These are phyloP conservation scores for Quercus aquifolioides DNA, from an alignment of 306 rosid species.

Conservation along the genomic window DNA sequence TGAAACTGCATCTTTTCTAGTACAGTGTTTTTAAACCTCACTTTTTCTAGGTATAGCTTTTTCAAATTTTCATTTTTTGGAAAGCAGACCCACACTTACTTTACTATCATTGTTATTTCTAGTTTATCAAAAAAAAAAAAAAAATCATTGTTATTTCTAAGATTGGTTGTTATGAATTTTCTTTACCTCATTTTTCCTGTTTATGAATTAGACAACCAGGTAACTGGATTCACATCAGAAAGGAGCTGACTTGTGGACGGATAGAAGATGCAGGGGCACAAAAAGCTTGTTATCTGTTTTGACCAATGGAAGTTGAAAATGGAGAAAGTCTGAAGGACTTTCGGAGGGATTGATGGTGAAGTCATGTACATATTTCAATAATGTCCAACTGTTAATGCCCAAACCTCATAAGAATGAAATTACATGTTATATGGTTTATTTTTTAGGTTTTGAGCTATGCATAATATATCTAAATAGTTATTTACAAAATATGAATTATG, in stretches of 20 bases:
- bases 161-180: not conserved
- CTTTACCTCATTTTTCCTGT: not conserved
- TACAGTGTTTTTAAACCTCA: too few relatives aligned
- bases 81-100: too few relatives aligned
- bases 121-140: too few relatives aligned
- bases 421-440: not conserved
- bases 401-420: slow-evolving; percentile 5
- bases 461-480: not conserved
- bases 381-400: not conserved
- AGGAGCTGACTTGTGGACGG: slow-evolving; percentile 16
- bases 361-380: slow-evolving; percentile 13
- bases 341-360: not conserved
- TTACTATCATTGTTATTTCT: too few relatives aligned
- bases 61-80: too few relatives aligned
- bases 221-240: slow-evolving; percentile 20
- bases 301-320: not conserved
- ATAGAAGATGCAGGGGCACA: slow-evolving; percentile 2
- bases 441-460: not conserved
- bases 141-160: too few relatives aligned
- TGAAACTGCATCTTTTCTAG: too few relatives aligned
- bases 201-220: slow-evolving; percentile 42
- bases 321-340: not conserved
- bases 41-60: too few relatives aligned
- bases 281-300: not conserved
- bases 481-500: slow-evolving; percentile 1